phyloP scores from a whole-genome alignment of 2,329 filamentous ascomycete species.

The Tolypocladium paradoxum region DNA sequence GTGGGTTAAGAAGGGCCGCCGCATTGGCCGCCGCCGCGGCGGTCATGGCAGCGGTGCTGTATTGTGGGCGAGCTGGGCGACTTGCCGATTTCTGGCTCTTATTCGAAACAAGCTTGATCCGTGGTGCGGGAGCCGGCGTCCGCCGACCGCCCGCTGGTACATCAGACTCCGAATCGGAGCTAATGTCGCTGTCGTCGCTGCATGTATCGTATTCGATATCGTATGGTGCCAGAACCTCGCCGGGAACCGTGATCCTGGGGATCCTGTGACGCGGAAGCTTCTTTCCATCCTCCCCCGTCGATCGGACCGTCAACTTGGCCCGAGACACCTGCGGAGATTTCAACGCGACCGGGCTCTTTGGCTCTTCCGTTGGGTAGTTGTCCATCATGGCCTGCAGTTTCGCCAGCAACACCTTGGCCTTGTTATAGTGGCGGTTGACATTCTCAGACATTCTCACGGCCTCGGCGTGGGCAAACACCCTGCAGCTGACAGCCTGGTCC shows the following conservation, averaged over 20 bases:
- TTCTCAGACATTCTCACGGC: constrained; percentile 53
- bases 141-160: constrained; percentile 24
- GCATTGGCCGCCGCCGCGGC: constrained; percentile 30
- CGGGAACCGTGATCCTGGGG: constrained; percentile 53
- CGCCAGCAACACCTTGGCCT: constrained; percentile 45
- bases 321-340: constrained; percentile 45
- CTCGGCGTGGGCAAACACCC: constrained; percentile 50
- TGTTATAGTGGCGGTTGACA: constrained; percentile 49
- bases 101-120: constrained; percentile 37
- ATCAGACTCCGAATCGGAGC: constrained; percentile 39
- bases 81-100: constrained; percentile 36
- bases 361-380: constrained; percentile 45
- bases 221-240: constrained; percentile 55
- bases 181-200: constrained; percentile 41
- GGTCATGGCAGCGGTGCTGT: constrained; percentile 22
- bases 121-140: constrained; percentile 25
- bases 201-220: constrained; percentile 52
- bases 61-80: constrained; percentile 21
- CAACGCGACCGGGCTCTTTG: constrained; percentile 37
- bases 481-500: constrained; percentile 41
- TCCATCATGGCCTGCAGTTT: constrained; percentile 51
- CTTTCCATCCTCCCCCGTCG: constrained; percentile 32
- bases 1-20: constrained; percentile 39
- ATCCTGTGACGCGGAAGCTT: constrained; percentile 34
- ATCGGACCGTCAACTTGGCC: constrained; percentile 34